Evolutionary conservation across 1,139 yeast species (phyloP).

Genomic region (Protomyces lactucae-debilis): DNA sequence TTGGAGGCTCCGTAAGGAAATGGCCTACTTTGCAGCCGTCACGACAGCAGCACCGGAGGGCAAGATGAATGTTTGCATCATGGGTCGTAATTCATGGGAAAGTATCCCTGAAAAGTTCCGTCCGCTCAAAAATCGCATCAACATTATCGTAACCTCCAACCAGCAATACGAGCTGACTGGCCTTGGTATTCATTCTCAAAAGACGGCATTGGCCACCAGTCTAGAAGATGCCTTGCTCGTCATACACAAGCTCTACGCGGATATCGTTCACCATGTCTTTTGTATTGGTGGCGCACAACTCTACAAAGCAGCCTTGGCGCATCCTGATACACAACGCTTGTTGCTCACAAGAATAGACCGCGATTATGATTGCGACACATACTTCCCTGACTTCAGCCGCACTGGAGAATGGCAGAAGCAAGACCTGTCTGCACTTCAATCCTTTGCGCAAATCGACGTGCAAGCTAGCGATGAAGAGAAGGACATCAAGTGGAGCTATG

Average conservation of each 20-base stretch:
- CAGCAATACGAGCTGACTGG: constrained; percentile 10
- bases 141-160: constrained; percentile 59
- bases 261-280: constrained; percentile 46
- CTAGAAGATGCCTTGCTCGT: constrained; percentile 20
- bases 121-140: constrained; percentile 72
- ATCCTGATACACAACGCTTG: constrained; percentile 50
- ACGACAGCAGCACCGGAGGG: constrained; percentile 47
- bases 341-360: constrained; percentile 66
- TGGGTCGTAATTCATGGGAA: constrained; percentile 98
- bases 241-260: constrained; percentile 16
- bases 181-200: constrained; percentile 10
- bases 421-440: not conserved
- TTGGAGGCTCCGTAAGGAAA: constrained; percentile 80
- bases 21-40: constrained; percentile 73
- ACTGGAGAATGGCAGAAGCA: not conserved
- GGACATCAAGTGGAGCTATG: constrained; percentile 12
- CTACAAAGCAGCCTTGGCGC: constrained; percentile 54
- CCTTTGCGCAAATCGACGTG: not conserved
- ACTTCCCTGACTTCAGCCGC: constrained; percentile 44
- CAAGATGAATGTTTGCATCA: constrained; percentile 67
- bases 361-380: constrained; percentile 52
- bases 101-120: constrained; percentile 80
- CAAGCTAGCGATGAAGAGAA: not conserved
- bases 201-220: constrained; percentile 5
- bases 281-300: constrained; percentile 93